Base-by-base conservation (phyloP, 2,329 filamentous ascomycete species). In the Hypoxylon sp. region DNA sequence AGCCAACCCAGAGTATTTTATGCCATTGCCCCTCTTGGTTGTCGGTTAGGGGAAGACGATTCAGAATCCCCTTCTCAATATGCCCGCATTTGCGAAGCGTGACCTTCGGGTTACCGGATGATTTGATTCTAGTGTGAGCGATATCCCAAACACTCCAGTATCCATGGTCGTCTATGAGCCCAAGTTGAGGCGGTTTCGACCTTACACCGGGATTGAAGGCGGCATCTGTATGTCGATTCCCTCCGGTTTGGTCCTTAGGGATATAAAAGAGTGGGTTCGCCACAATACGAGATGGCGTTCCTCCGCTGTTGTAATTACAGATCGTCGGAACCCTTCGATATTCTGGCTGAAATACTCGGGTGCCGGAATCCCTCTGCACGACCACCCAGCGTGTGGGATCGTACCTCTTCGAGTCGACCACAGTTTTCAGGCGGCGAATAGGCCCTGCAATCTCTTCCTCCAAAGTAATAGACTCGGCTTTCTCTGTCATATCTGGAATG, bases 91-190 rank as follows among this genome's bases (percentile, higher is more conserved):
- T 76, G 16, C 59, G 72, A 32, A 79, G 72, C 6, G 74, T 74
- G 16, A 78, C 73, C 9, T 71, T 78, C 30, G 78, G 69, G 7
- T 71, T 76, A 28, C 74, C 78, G 18, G 78, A 76, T 20, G 76
- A 73, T 9, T 75, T 72, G 16, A 77, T 67, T 61, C 75, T 72
- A 65, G 73, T 80, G 56, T 78, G 80, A 11, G 71, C 69, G 22
- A 91, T 78, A 64, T 91, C 83, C 88, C 89, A 93, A 3, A 93
- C 76, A 44, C 81, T 88, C 91, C 91, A 94, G 61, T 80, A 81
- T 1, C 90, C 91, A 32, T 79, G 79, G 53, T 87, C 81, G 71
- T 93, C 89, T 16, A 93, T 80, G 24, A 93, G 80, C 14, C 83
- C 89, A 54, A 93, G 78, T 70, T 91, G 89, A 1, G 87, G 84